phyloP scores from a whole-genome alignment of 1,284 basidiomycete genomes.

The Trametes pubescens region DNA sequence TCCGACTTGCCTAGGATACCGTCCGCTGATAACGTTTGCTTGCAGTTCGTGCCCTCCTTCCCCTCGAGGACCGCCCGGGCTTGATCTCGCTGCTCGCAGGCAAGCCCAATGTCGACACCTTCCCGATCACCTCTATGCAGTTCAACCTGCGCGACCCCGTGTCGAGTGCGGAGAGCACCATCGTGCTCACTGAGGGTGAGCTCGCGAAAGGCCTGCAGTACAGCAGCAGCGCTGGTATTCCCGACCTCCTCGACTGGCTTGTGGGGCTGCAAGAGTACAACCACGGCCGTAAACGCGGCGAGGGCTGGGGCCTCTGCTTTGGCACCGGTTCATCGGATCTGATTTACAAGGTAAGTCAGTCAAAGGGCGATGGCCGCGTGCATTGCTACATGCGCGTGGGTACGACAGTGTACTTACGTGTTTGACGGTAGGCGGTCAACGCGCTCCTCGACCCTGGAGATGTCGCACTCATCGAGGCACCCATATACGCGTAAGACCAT shows the following conservation, averaged over 20 bases:
- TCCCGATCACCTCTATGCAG: constrained; percentile 85
- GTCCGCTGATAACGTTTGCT: neutral
- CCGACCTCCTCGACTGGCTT: constrained; percentile 71
- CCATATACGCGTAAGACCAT: constrained; percentile 78
- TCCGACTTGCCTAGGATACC: neutral
- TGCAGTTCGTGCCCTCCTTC: constrained; percentile 59
- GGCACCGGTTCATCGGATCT: constrained; percentile 91
- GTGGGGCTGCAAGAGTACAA: constrained; percentile 68
- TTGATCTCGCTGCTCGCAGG: constrained; percentile 87
- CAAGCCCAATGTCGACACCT: constrained; percentile 89
- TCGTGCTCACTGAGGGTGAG: constrained; percentile 62
- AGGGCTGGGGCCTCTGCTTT: constrained; percentile 77
- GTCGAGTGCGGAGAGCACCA: constrained; percentile 49
- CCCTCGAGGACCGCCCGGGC: constrained; percentile 80
- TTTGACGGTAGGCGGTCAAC: constrained; percentile 54
- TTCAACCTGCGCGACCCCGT: constrained; percentile 59
- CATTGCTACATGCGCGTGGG: no score
- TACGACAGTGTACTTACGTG: neutral
- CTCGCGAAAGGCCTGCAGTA: constrained; percentile 79
- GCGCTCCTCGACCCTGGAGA: constrained; percentile 84
- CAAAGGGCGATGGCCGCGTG: constrained; percentile 10
- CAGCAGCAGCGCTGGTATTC: constrained; percentile 77
- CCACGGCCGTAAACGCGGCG: constrained; percentile 65
- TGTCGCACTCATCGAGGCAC: constrained; percentile 84
- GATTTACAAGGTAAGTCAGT: constrained; percentile 74